Percentiles rank a stretch among this genome's conserved stretches.
Evolutionary conservation across 2,329 filamentous ascomycete genomes (phyloP).

Genomic region (Lomentospora prolificans): DNA sequence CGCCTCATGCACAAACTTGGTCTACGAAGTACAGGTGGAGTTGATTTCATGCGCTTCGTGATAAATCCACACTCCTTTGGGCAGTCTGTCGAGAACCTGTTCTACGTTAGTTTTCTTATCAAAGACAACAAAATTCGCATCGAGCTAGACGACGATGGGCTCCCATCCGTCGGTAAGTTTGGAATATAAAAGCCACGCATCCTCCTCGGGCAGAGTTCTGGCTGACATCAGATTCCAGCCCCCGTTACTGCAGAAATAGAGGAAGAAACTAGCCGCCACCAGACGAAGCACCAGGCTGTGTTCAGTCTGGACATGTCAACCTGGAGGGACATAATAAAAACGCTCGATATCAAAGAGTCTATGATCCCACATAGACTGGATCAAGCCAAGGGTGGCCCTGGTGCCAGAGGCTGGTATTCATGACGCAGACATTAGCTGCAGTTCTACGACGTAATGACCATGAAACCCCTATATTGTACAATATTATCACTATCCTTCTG

Average conservation of each 20-base stretch:
- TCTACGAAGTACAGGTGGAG: conserved; percentile 57
- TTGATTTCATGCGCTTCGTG: conserved; percentile 77
- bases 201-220: background rate
- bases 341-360: conserved; percentile 65
- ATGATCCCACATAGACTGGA: conserved; percentile 79
- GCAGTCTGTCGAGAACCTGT: conserved; percentile 93
- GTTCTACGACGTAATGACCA: background rate
- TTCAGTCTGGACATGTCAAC: conserved; percentile 77
- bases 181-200: background rate
- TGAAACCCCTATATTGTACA: background rate
- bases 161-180: conserved; percentile 71
- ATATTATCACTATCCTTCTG: background rate
- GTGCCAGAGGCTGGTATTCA: conserved; percentile 54
- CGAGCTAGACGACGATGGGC: conserved; percentile 58
- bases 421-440: too few relatives aligned
- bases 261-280: conserved; percentile 35
- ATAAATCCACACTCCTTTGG: conserved; percentile 86
- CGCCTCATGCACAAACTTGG: conserved; percentile 55
- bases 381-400: conserved; percentile 38
- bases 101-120: conserved; percentile 91
- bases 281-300: conserved; percentile 72
- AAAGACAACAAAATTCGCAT: conserved; percentile 73
- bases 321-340: conserved; percentile 69
- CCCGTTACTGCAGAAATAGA: conserved; percentile 31
- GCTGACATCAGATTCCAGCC: conserved; percentile 16